Base-by-base conservation (phyloP, 176 grass and related monocot species). In the Poa annua region DNA sequence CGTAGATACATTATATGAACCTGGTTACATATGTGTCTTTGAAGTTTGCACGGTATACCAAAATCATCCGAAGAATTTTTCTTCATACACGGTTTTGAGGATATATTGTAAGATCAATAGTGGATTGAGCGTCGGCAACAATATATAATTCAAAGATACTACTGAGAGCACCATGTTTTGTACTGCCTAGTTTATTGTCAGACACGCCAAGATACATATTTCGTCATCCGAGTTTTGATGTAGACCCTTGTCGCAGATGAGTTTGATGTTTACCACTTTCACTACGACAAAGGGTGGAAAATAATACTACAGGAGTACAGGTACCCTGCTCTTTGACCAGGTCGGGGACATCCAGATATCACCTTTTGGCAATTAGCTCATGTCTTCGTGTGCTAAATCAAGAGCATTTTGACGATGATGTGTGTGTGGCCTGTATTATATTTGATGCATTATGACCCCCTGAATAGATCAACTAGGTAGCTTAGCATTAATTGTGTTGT, bases 361-460 rank as follows among this genome's bases (percentile, higher is more conserved):
- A 83, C 74, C 83, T 90, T 90, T 86, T 90, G 84, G 74, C 80
- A n/a, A 83, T 79, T 90, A 86, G 66, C 79, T 83, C 79, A 79
- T 60, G 84, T 49, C 65, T 77, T 73, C 49, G 63, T 74, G 54
- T 83, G 38, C 64, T 66, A 66, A 82, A 47, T 32, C 19, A 26
- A 36, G 6, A 50, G 6, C 36, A 71, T 63, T 84, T 88, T 84
- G 73, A 78, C 45, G 32, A 44, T 73, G 36, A 82, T 63, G 64
- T 6, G 49, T 71, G 12, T 6, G 33, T 35, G 42, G 51, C 15
- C 0, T 2, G 19, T 85, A 62, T 69, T 62, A 52, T 77, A 71
- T 48, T 36, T 36, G 72, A 13, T 55, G 45, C 54, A 47, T 33
- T 71, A 33, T 45, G 45, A 50, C 45, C 56, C 56, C 44, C 63